phyloP scores from a whole-genome alignment of 2,329 filamentous ascomycete genomes.

The Alternaria sp. region DNA sequence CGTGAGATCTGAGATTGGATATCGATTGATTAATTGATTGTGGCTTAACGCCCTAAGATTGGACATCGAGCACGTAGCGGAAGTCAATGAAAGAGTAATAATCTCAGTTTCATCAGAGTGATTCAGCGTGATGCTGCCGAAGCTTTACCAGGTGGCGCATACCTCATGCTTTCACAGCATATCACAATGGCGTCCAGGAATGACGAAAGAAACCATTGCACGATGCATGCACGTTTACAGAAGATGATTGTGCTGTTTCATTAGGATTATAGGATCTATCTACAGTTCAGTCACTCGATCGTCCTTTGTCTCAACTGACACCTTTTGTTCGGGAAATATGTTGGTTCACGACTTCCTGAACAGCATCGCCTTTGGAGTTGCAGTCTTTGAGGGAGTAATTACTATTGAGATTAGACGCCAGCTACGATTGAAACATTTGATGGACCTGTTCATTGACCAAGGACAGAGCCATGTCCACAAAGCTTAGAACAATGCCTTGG shows the following conservation, averaged over 20 bases:
- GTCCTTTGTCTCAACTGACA: neutral
- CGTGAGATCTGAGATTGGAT: neutral
- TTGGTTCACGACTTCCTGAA: too few relatives aligned
- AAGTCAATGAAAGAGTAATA: neutral
- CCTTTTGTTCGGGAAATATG: too few relatives aligned
- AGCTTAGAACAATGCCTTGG: neutral
- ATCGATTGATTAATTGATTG: neutral
- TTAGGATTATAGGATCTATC: too few relatives aligned
- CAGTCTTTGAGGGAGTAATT: neutral
- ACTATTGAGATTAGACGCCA: too few relatives aligned
- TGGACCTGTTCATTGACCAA: neutral
- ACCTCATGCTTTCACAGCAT: neutral
- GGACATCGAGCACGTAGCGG: neutral
- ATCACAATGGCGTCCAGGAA: too few relatives aligned
- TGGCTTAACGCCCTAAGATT: neutral
- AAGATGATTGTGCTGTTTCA: too few relatives aligned
- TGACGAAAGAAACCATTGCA: too few relatives aligned
- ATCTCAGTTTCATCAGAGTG: neutral
- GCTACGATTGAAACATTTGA: neutral
- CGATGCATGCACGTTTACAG: neutral
- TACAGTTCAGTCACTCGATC: neutral
- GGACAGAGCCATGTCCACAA: neutral
- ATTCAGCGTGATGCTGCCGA: neutral
- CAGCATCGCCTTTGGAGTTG: too few relatives aligned
- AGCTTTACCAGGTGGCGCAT: too few relatives aligned